Evolutionary conservation across 257 asterid genomes (phyloP).

Genomic region (Plantago elongata): DNA sequence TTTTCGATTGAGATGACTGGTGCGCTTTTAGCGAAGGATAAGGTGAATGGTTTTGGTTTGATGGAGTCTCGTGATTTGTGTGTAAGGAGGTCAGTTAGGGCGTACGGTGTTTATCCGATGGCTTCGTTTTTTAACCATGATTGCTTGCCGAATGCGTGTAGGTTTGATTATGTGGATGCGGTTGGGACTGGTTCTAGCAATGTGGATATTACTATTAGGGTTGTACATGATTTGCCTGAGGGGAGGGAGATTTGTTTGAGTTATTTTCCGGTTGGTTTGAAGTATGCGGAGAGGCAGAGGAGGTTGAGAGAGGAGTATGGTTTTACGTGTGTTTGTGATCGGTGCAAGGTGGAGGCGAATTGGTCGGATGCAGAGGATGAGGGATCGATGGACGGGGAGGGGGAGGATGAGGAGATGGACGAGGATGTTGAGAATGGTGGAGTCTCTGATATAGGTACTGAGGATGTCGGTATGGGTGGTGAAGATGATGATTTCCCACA

Average conservation of each 20-base stretch:
- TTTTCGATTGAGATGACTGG: slow-evolving; percentile 56
- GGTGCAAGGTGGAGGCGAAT: slow-evolving; percentile 87
- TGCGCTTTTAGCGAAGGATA: slow-evolving; percentile 74
- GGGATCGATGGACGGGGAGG: slow-evolving; percentile 37
- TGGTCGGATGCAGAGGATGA: slow-evolving; percentile 83
- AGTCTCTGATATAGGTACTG: slow-evolving; percentile 27
- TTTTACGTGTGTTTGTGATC: slow-evolving; percentile 72
- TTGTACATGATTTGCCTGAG: slow-evolving; percentile 66
- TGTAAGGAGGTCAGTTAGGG: slow-evolving; percentile 74
- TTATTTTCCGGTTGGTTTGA: slow-evolving; percentile 81
- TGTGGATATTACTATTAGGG: slow-evolving; percentile 59
- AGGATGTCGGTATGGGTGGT: slow-evolving; percentile 26
- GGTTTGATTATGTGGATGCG: slow-evolving; percentile 79
- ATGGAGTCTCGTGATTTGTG: slow-evolving; percentile 56
- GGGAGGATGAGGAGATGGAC: slow-evolving; percentile 38
- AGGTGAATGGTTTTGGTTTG: slow-evolving; percentile 78
- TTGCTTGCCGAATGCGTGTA: slow-evolving; percentile 93
- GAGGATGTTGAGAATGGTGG: slow-evolving; percentile 40
- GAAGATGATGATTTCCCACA: slow-evolving; percentile 67
- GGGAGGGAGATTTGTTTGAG: slow-evolving; percentile 83
- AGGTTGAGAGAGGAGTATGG: slow-evolving; percentile 88
- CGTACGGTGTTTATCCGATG: slow-evolving; percentile 72
- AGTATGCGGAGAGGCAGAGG: slow-evolving; percentile 70
- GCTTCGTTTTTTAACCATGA: slow-evolving; percentile 94
- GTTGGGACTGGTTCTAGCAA: slow-evolving; percentile 26